Base-by-base conservation (phyloP, 2,329 filamentous ascomycete species). In the Ampelomyces quisqualis region DNA sequence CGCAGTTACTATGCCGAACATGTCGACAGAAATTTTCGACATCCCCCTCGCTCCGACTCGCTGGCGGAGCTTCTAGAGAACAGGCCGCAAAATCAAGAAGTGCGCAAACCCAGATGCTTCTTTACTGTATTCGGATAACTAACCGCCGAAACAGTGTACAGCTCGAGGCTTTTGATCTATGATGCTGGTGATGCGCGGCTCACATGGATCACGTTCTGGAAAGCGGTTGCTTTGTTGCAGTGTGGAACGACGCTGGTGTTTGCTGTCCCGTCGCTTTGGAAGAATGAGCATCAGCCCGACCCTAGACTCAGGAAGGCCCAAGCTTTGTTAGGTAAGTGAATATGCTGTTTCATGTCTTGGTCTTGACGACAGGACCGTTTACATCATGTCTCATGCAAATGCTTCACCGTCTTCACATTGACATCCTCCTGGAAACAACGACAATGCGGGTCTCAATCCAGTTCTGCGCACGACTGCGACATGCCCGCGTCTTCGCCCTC, bases 111-210 rank as follows among this genome's bases (percentile, higher is more conserved):
- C 10, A 15, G n/a, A n/a, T 3, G 6, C 6, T 10, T 23, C 6
- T 23, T 6, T 23, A 10, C 6, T 23, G 21, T 6, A 23, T 6
- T 23, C 21, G 10, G 21, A 10, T 23, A 6, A 23, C 26, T 28
- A 8, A 28, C 26, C 5, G 4, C 8, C n/a, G n/a, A 4, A 19
- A 47, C 47, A 55, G 49, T 63, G 59, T 56, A 61, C 55, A 33
- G 51, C 33, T 45, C 54, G 39, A 40, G 47, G 10, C 47, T 70
- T 5, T 39, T 64, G 30, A 68, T 70, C 18, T 70, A 70, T 38
- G 57, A 68, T 50, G 64, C 67, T 6, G 67, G 67, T 21, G 60
- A 65, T 15, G 57, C 59, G 8, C 64, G 65, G 24, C 64, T 62
- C 6, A 54, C 62, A 3, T 68, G 55, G 50, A 58, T 70, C 11